These are phyloP conservation scores for Fusarium devonianum DNA, from an alignment of 2,329 filamentous ascomycete genomes.

Conservation along the genomic window DNA sequence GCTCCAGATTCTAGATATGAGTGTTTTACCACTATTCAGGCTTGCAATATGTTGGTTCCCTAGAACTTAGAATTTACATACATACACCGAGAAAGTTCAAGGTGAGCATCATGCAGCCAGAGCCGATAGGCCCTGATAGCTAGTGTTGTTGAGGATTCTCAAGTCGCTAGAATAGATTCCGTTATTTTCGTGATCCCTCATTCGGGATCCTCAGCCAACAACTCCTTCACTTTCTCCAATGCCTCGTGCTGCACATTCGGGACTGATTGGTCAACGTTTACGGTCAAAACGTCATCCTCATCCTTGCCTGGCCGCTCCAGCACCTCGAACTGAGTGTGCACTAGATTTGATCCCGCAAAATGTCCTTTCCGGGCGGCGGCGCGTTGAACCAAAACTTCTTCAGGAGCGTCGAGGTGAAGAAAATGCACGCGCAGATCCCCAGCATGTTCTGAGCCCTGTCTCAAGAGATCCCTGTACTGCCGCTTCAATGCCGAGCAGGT, in stretches of 20 bases:
- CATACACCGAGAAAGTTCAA: no score
- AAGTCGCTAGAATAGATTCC: no score
- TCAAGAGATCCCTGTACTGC: slow-evolving; percentile 17
- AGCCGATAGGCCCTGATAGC: no score
- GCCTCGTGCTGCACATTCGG: slow-evolving; percentile 21
- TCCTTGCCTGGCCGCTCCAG: slow-evolving; percentile 4
- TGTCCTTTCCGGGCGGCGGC: slow-evolving; percentile 18
- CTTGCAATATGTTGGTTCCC: no score
- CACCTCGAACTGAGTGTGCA: slow-evolving; percentile 22
- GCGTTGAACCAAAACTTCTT: slow-evolving; percentile 15
- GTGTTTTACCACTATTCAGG: no score
- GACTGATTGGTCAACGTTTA: slow-evolving; percentile 18
- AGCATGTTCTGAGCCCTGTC: slow-evolving; percentile 15
- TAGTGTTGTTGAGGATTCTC: no score
- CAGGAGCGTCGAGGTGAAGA: slow-evolving; percentile 21
- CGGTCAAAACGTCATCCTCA: slow-evolving; percentile 15
- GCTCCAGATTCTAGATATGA: background rate
- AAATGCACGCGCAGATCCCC: slow-evolving; percentile 24
- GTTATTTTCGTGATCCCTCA: no score
- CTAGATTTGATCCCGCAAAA: slow-evolving; percentile 10
- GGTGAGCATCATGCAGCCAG: no score
- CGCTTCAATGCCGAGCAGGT: slow-evolving; percentile 27
- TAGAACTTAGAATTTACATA: no score
- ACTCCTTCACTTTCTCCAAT: background rate
- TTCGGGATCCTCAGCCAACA: slow-evolving; percentile 14